Conservation (phyloP, 2,329 filamentous ascomycete genomes). For the Colletotrichum tofieldiae region DNA sequence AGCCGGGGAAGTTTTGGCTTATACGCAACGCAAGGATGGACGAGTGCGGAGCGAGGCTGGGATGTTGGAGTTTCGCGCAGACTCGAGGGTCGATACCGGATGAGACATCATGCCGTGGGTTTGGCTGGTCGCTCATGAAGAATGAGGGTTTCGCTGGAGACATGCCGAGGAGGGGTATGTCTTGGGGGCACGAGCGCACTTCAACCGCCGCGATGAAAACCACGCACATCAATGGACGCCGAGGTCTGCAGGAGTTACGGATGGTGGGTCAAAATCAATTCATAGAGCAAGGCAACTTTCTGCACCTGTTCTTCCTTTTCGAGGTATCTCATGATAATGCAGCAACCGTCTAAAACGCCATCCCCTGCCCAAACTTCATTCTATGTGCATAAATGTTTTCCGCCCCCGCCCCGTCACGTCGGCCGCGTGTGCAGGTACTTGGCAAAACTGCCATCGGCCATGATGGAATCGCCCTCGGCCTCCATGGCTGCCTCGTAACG, state of each 20-base stretch:
- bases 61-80: neutral
- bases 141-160: neutral
- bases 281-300: conserved; percentile 40
- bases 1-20: neutral
- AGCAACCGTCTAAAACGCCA: conserved; percentile 42
- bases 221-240: neutral
- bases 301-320: conserved; percentile 42
- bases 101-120: neutral
- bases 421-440: conserved; percentile 69
- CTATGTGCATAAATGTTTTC: conserved; percentile 46
- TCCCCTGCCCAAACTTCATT: conserved; percentile 29
- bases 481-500: conserved; percentile 84
- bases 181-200: neutral
- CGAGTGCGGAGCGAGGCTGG: neutral
- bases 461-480: conserved; percentile 67
- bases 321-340: conserved; percentile 45
- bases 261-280: conserved; percentile 41
- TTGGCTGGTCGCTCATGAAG: neutral
- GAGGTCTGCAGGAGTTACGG: conserved; percentile 36
- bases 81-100: neutral
- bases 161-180: neutral
- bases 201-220: neutral
- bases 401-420: conserved; percentile 44
- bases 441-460: conserved; percentile 73
- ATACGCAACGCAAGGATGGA: neutral